Base-by-base conservation (phyloP, 108 stramenopile genomes). In the Cyclotella distinguenda region DNA sequence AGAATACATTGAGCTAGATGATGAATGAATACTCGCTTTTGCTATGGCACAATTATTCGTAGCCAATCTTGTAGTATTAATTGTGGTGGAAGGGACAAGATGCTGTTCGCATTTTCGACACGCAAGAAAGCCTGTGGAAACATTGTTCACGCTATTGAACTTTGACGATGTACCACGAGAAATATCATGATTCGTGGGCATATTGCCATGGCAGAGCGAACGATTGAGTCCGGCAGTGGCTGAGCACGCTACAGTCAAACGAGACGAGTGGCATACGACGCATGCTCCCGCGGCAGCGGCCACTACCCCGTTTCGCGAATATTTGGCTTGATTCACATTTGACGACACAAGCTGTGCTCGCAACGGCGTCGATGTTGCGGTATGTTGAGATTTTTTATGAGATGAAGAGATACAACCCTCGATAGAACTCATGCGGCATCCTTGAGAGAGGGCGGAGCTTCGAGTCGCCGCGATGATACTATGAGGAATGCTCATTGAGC, bases 261-360 rank as follows among this genome's bases (percentile, higher is more conserved):
- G 67, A 10, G 59, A 34, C 3, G 67, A 59, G 23, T 70, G 36
- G 31, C 59, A 70, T 51, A 61, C 43, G 50, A 60, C 47, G 40
- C 68, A 70, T 46, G 51, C 50, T 32, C 39, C 42, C 19, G 50
- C 40, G 16, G 56, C 56, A 27, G 67, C 57, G 16, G 50, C 64
- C 26, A 39, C 27, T 22, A 30, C 23, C n/a, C 36, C 50, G 23
- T 25, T 51, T 3, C 64, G 50, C 15, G 64, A 52, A 36, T 35
- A 34, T 26, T 64, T 21, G 11, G 11, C 23, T 21, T 25, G n/a
- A 3, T 21, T 64, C 4, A 27, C 21, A 28, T 49, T 23, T 49
- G 63, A 18, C 19, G 64, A 52, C 50, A 48, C 27, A 26, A 51
- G 63, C 35, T 52, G 48, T 39, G 50, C 15, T 64, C 39, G 64